A percentile compares a stretch with the other conserved stretches of the same genome.
Conservation (phyloP, 1,139 yeast genomes). For the Kodamaea fungicola region DNA sequence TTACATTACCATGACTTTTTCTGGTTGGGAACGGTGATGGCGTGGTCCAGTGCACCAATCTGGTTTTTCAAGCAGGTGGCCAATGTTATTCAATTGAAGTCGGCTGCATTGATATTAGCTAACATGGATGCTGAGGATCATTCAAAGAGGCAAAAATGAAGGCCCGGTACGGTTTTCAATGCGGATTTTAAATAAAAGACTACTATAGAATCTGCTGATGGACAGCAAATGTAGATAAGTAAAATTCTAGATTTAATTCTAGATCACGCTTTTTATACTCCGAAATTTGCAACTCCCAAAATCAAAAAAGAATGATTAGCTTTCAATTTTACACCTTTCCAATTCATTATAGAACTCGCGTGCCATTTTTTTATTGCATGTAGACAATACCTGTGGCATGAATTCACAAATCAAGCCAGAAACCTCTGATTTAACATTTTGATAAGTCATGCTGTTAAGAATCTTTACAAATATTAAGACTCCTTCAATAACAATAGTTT, state of each 20-base stretch:
- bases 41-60: constrained; percentile 69
- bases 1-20: constrained; percentile 64
- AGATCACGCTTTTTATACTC: too few species aligned
- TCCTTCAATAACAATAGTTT: constrained; percentile 38
- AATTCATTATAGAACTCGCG: constrained; percentile 38
- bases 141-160: constrained; percentile 13
- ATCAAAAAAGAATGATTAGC: too few species aligned
- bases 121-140: constrained; percentile 69
- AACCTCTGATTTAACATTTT: constrained; percentile 27
- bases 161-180: not conserved
- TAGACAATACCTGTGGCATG: constrained; percentile 40
- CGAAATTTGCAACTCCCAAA: too few species aligned
- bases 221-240: too few species aligned
- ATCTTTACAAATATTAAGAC: constrained; percentile 35
- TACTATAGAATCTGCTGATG: too few species aligned
- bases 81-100: constrained; percentile 80
- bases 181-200: not conserved
- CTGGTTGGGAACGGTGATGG: constrained; percentile 67
- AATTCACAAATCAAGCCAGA: constrained; percentile 28
- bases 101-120: constrained; percentile 83
- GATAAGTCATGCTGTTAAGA: constrained; percentile 31
- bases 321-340: not conserved
- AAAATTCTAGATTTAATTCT: too few species aligned
- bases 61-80: constrained; percentile 91
- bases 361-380: constrained; percentile 29